A percentile compares a stretch with the other conserved stretches of the same genome.
Conservation (phyloP, 1,284 basidiomycete genomes). For the Hymenochaete sp. region DNA sequence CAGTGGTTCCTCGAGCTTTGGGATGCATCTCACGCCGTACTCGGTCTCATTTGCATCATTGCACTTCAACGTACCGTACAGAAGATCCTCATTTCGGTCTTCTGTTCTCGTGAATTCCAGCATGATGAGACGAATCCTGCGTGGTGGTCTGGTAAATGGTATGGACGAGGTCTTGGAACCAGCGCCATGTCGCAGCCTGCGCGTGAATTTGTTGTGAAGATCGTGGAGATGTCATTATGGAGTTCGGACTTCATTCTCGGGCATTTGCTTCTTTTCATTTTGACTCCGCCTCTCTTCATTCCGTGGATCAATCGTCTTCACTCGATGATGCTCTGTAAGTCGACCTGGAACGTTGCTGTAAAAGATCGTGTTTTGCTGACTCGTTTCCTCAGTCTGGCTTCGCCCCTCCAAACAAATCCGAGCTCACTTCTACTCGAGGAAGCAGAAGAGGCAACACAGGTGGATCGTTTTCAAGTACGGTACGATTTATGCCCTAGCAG, state of each 20-base stretch:
- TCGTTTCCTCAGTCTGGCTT: slow-evolving; percentile 62
- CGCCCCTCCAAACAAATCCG: slow-evolving; percentile 91
- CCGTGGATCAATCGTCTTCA: slow-evolving; percentile 84
- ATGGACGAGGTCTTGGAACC: slow-evolving; percentile 80
- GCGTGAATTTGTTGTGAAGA: slow-evolving; percentile 94
- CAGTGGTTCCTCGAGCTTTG: slow-evolving; percentile 97
- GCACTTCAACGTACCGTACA: slow-evolving; percentile 86
- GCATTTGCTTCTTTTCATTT: slow-evolving; percentile 77
- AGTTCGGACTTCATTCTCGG: slow-evolving; percentile 82
- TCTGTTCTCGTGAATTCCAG: slow-evolving; percentile 92
- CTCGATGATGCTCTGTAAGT: slow-evolving; percentile 82
- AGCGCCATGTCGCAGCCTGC: slow-evolving; percentile 90
- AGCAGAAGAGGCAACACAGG: slow-evolving; percentile 83
- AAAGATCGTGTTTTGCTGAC: too few relatives aligned
- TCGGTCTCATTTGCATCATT: slow-evolving; percentile 80
- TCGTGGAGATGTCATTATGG: slow-evolving; percentile 93
- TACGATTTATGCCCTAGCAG: slow-evolving; percentile 73
- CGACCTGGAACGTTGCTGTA: too few relatives aligned
- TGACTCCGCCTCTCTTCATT: slow-evolving; percentile 78
- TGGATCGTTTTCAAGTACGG: slow-evolving; percentile 89
- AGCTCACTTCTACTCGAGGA: slow-evolving; percentile 89
- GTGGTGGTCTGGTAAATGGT: slow-evolving; percentile 99
- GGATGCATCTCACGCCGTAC: slow-evolving; percentile 89
- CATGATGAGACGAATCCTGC: slow-evolving; percentile 95
- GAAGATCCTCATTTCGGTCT: slow-evolving; percentile 88